Conservation (phyloP, 2,329 filamentous ascomycete species). For the Alternaria sp. region DNA sequence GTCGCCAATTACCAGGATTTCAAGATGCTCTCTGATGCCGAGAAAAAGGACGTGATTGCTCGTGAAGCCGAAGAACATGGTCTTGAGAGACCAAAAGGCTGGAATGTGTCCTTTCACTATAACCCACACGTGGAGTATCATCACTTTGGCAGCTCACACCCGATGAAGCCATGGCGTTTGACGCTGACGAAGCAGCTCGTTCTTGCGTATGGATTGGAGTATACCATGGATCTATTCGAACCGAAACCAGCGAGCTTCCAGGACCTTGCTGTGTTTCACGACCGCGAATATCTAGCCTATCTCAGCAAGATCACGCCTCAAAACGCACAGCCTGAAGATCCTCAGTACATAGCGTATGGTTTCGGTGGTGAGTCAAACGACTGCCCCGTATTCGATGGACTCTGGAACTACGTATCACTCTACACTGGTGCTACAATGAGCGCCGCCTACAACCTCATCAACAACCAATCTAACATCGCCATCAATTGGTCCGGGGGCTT, state of each 20-base stretch:
- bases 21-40: slow-evolving; percentile 42
- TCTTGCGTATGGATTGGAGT: slow-evolving; percentile 92
- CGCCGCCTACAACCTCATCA: slow-evolving; percentile 86
- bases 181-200: slow-evolving; percentile 95
- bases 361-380: slow-evolving; percentile 76
- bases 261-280: slow-evolving; percentile 87
- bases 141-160: slow-evolving; percentile 95
- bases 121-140: slow-evolving; percentile 95
- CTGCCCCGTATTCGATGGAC: slow-evolving; percentile 94
- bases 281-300: slow-evolving; percentile 89
- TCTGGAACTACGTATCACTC: slow-evolving; percentile 94
- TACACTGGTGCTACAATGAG: slow-evolving; percentile 91
- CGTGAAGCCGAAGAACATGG: slow-evolving; percentile 67
- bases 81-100: slow-evolving; percentile 81
- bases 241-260: slow-evolving; percentile 85
- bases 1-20: slow-evolving; percentile 42
- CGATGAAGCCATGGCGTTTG: slow-evolving; percentile 98
- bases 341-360: slow-evolving; percentile 72
- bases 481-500: slow-evolving; percentile 97
- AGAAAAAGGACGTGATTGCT: slow-evolving; percentile 61
- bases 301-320: slow-evolving; percentile 65
- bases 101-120: slow-evolving; percentile 93
- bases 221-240: slow-evolving; percentile 94
- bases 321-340: slow-evolving; percentile 54
- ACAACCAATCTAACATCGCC: slow-evolving; percentile 89